Conservation (phyloP, 2,329 filamentous ascomycete genomes). For the Fusarium sp. region DNA sequence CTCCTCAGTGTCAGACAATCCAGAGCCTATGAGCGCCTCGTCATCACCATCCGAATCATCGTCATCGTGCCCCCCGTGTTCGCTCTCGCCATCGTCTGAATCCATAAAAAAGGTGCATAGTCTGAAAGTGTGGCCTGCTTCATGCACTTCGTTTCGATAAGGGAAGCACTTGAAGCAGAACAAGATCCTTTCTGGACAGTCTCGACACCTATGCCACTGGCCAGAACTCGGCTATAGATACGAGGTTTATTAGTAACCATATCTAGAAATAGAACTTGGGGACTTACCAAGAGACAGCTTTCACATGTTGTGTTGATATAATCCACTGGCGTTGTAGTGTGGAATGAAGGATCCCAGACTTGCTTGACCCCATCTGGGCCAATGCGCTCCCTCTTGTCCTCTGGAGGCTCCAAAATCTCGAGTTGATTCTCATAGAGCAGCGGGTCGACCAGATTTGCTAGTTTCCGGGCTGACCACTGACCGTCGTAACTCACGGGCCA, state of each 20-base stretch:
- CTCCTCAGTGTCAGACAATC: background rate
- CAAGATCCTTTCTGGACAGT: background rate
- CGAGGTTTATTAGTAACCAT: background rate
- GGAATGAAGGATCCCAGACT: background rate
- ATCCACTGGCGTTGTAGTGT: background rate
- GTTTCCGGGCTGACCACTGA: background rate
- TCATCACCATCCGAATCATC: background rate
- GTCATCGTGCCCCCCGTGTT: background rate
- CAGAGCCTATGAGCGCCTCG: background rate
- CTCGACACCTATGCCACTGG: background rate
- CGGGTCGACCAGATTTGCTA: background rate
- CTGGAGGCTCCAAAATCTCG: background rate
- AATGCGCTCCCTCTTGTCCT: background rate
- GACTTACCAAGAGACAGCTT: background rate
- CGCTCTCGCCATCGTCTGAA: background rate
- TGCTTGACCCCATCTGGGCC: background rate
- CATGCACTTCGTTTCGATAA: background rate
- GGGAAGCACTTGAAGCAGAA: background rate
- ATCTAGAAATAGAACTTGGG: background rate
- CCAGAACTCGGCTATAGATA: background rate
- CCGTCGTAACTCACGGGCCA: constrained; percentile 4
- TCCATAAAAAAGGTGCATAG: background rate
- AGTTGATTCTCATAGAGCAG: background rate
- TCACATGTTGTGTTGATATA: background rate
- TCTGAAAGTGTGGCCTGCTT: background rate